phyloP scores from a whole-genome alignment of 139 green algal species.

The Chlamydomonas eustigma region DNA sequence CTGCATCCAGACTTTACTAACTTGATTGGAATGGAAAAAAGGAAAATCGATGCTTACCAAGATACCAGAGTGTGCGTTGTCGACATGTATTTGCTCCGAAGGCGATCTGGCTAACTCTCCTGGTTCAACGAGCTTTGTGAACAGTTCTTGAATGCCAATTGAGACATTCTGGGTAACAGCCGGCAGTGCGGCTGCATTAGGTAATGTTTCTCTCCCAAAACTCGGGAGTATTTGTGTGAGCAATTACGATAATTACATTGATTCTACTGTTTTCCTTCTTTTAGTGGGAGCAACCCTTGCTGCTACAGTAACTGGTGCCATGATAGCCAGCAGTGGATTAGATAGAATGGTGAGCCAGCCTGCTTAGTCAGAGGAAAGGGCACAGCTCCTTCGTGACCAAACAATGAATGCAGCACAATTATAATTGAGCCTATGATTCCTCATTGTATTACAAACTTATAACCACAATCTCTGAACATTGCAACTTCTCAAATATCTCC shows the following conservation, averaged over 20 bases:
- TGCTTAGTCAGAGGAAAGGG: too few species aligned
- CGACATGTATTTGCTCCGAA: not conserved
- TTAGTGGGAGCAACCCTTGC: not conserved
- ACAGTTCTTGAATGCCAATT: not conserved
- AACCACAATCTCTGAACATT: too few species aligned
- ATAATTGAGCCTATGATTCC: too few species aligned
- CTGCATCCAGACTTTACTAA: not conserved
- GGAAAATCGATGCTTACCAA: not conserved
- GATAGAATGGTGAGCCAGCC: conserved; percentile 8
- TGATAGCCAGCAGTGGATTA: not conserved
- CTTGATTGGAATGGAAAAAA: not conserved
- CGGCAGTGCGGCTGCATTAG: not conserved
- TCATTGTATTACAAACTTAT: too few species aligned
- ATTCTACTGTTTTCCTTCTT: not conserved
- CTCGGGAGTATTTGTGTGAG: not conserved
- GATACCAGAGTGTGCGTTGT: not conserved
- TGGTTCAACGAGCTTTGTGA: not conserved
- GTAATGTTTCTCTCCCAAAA: too few species aligned
- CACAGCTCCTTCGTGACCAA: too few species aligned
- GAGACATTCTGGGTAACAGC: conserved; percentile 7
- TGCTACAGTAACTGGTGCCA: not conserved
- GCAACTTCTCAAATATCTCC: too few species aligned
- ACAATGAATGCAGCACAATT: too few species aligned
- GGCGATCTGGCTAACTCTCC: not conserved
- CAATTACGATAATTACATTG: not conserved